These are phyloP conservation scores for Penicillium sp. DNA, from an alignment of 2,329 filamentous ascomycete species.

Conservation along the genomic window DNA sequence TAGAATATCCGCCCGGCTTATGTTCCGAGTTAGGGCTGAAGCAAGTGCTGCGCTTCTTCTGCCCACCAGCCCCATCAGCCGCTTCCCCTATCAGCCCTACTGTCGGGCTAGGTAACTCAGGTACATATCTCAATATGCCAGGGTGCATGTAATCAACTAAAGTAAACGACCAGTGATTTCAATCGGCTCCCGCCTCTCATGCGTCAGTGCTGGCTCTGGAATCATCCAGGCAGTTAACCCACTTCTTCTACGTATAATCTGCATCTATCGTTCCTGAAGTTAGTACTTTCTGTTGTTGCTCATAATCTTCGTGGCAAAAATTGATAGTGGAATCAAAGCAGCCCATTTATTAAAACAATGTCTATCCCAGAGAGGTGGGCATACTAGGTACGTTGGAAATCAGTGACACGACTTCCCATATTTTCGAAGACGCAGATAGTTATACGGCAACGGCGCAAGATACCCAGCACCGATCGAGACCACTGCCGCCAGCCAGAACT, in stretches of 20 bases:
- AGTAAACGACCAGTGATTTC: conserved; percentile 21
- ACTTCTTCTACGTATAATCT: not conserved
- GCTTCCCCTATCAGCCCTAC: not conserved
- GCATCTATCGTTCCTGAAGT: conserved; percentile 3
- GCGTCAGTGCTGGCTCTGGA: conserved; percentile 20
- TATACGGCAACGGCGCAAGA: conserved; percentile 53
- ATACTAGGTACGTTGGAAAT: not conserved
- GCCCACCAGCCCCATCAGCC: not conserved
- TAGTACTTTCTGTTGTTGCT: not conserved
- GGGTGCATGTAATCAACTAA: not conserved
- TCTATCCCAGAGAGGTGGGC: not conserved
- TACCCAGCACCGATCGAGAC: conserved; percentile 30
- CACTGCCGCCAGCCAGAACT: conserved; percentile 53
- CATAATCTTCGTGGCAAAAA: too few species aligned
- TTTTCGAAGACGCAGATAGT: conserved; percentile 50
- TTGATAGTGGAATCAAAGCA: not conserved
- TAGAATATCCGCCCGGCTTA: not conserved
- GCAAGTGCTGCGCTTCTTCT: not conserved
- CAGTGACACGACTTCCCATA: conserved; percentile 43
- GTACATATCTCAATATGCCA: not conserved
- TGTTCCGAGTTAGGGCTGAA: not conserved
- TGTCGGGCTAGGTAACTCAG: not conserved
- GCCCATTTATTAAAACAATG: not conserved
- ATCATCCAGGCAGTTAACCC: not conserved
- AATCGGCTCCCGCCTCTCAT: conserved; percentile 32